Evolutionary conservation across 108 stramenopile species (phyloP).

Genomic region (Cyclostephanos invisitatus): DNA sequence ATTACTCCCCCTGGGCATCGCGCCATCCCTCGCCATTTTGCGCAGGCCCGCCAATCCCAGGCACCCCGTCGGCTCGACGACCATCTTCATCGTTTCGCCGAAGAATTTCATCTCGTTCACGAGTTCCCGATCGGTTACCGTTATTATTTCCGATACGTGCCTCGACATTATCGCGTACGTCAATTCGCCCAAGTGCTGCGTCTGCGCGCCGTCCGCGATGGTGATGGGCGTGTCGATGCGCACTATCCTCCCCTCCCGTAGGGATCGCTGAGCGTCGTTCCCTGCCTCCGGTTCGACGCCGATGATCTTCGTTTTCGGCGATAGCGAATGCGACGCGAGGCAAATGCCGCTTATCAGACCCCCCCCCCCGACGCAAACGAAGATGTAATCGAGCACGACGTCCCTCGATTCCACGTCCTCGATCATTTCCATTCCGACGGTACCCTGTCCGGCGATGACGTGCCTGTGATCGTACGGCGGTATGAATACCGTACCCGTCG

Average conservation of each 20-base stretch:
- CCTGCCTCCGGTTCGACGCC: constrained; percentile 59
- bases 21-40: constrained; percentile 49
- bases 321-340: constrained; percentile 41
- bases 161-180: constrained; percentile 57
- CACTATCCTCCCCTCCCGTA: constrained; percentile 37
- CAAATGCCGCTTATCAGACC: constrained; percentile 59
- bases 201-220: constrained; percentile 71
- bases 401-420: constrained; percentile 39
- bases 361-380: constrained; percentile 69
- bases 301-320: constrained; percentile 56
- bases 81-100: constrained; percentile 50
- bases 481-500: constrained; percentile 32
- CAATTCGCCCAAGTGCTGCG: constrained; percentile 55
- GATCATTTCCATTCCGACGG: constrained; percentile 37
- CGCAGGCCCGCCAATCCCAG: constrained; percentile 57
- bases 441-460: constrained; percentile 52
- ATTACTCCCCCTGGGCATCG: constrained; percentile 41
- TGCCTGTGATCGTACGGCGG: constrained; percentile 51
- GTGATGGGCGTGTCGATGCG: constrained; percentile 52
- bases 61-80: constrained; percentile 65
- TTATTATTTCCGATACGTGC: constrained; percentile 58
- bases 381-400: constrained; percentile 53
- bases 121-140: constrained; percentile 64
- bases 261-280: constrained; percentile 57
- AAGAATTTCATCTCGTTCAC: constrained; percentile 48